Conservation (phyloP, 1,284 basidiomycete species). For the Fomitopsis pinicola region DNA sequence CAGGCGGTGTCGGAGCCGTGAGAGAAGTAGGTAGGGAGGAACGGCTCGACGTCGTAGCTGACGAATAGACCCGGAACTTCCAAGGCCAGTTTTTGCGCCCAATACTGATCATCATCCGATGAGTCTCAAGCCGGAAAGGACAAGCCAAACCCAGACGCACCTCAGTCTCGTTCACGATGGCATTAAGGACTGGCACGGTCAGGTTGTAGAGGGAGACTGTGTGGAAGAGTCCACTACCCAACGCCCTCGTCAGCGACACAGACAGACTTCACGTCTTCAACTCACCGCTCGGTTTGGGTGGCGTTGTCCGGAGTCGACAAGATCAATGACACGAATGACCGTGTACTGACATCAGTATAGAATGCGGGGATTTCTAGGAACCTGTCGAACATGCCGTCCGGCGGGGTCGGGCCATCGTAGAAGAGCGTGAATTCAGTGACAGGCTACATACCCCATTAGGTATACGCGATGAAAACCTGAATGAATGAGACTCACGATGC, state of each 20-base stretch:
- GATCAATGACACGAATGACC: slow-evolving; percentile 37
- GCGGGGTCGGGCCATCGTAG: slow-evolving; percentile 39
- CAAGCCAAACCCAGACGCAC: slow-evolving; percentile 25
- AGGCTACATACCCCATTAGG: slow-evolving; percentile 8
- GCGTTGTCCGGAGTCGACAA: slow-evolving; percentile 33
- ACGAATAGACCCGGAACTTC: slow-evolving; percentile 19
- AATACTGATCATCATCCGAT: slow-evolving; percentile 16
- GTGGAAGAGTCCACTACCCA: slow-evolving; percentile 40
- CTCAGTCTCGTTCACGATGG: slow-evolving; percentile 45
- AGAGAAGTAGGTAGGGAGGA: slow-evolving; percentile 41
- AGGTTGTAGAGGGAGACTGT: slow-evolving; percentile 36
- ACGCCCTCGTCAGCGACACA: not conserved
- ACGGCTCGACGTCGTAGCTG: slow-evolving; percentile 54
- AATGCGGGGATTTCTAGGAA: slow-evolving; percentile 32
- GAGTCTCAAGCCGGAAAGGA: not conserved
- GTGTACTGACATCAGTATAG: slow-evolving; percentile 28
- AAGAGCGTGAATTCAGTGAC: slow-evolving; percentile 30
- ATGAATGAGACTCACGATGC: slow-evolving; percentile 26
- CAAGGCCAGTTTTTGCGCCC: slow-evolving; percentile 11
- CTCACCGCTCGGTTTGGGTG: slow-evolving; percentile 19
- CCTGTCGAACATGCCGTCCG: slow-evolving; percentile 39
- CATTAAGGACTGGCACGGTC: slow-evolving; percentile 31
- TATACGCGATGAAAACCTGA: not conserved
- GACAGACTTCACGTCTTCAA: not conserved
- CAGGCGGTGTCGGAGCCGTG: slow-evolving; percentile 43